Base-by-base conservation (phyloP, 768 basidiomycete species). In the Steccherinum ochraceum region DNA sequence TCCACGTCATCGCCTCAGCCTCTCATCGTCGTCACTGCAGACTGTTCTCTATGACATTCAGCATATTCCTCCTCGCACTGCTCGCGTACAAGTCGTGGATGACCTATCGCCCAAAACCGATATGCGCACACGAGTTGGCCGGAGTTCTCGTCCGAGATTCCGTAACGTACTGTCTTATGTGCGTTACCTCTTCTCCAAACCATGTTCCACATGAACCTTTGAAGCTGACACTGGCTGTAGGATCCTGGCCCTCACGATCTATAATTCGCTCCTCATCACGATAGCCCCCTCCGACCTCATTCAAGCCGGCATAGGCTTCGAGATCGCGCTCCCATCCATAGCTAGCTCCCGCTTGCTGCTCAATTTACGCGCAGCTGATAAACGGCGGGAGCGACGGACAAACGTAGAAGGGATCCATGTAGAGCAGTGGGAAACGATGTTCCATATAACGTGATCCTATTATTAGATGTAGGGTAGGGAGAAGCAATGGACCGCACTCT, bases 401-500 rank as follows among this genome's bases (percentile, higher is more conserved):
- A 47, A 52, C 40, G 54, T 56, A 27, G 41, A 52, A 12, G 54
- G 47, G 20, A 26, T 56, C 12, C 24, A 45, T 21, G 23, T 56
- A 5, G 51, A 46, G 23, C 51, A 56, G 45, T 56, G 54, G 54
- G 51, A 52, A 21, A 56, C 54, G n/a, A 56, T 56, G 54, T 56
- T 56, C 43, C 54, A 52, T 39, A 48, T 56, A 25, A 41, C 54
- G 5, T 53, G 24, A 50, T 44, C 24, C 24, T 19, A 45, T 35
- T 24, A 18, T 50, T 11, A 13, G 13, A 18, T 19, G 18, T 26
- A 4, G 10, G 12, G 7, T 12, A 4, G 12, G 65, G 64, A 4
- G 60, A 53, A 21, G 59, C 53, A 44, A 57, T 64, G 16, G 56
- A 52, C 21, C 58, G 58, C 42, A n/a, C n/a, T n/a, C n/a, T n/a